These are phyloP conservation scores for Nakazawaea ambrosiae DNA, from an alignment of 805 yeast species.

Conservation along the genomic window DNA sequence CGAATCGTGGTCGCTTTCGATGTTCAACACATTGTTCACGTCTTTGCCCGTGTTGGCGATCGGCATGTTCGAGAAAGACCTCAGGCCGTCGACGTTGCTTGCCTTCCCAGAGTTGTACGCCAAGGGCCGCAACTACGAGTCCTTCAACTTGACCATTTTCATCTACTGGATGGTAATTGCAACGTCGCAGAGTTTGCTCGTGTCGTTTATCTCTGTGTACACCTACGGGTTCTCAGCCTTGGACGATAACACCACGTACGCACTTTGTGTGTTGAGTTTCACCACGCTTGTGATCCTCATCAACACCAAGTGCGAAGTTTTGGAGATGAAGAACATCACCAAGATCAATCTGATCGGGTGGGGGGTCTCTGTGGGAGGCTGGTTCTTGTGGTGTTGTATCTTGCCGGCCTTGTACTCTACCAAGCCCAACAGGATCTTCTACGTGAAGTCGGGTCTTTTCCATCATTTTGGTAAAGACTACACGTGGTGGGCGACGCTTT, in stretches of 20 bases:
- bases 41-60: conserved; percentile 85
- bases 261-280: conserved; percentile 71
- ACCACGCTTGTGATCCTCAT: conserved; percentile 68
- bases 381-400: conserved; percentile 76
- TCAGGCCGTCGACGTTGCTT: conserved; percentile 77
- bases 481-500: conserved; percentile 81
- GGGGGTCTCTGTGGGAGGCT: conserved; percentile 72
- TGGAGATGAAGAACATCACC: conserved; percentile 75
- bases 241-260: conserved; percentile 71
- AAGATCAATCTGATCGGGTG: conserved; percentile 62
- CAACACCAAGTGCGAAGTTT: conserved; percentile 68
- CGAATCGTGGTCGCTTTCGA: conserved; percentile 93
- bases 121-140: conserved; percentile 66
- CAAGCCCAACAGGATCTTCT: conserved; percentile 53
- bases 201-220: conserved; percentile 59
- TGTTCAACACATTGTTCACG: conserved; percentile 95
- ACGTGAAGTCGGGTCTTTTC: conserved; percentile 62
- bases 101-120: conserved; percentile 89
- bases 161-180: conserved; percentile 76
- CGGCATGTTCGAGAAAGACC: conserved; percentile 94
- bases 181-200: conserved; percentile 60
- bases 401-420: conserved; percentile 61
- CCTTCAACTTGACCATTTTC: conserved; percentile 66
- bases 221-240: conserved; percentile 68
- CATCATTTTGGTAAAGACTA: conserved; percentile 70